Base-by-base conservation (phyloP, 1,284 basidiomycete genomes). In the Rhodotorula sp. region DNA sequence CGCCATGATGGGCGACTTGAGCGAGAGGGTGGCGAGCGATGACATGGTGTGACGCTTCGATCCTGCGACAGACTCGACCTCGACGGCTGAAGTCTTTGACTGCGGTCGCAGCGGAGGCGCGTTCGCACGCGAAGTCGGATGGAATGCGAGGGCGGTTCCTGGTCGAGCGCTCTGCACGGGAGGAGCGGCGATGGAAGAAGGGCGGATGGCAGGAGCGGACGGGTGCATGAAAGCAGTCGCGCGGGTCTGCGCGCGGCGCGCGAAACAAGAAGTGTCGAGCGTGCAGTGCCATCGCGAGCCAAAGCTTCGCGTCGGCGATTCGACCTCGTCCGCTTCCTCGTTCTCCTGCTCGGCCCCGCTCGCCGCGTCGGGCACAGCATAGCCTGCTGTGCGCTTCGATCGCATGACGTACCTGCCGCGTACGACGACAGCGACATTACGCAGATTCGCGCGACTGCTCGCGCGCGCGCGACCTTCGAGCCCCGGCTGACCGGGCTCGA, bases 221-320 rank as follows among this genome's bases (percentile, higher is more conserved):
- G 52, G n/a, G n/a, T n/a, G 44, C 44, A 13, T 34, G 14, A 77
- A 73, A 13, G 74, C 67, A 41, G 74, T 58, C 19, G 9, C 49
- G 67, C 42, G 64, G 2, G 72, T 68, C 0, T 77, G 75, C 0
- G 77, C 49, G 1, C 78, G 77, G 13, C 77, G 77, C 50, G 81
- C 80, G 75, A 81, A 81, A 2, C 80, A 75, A 0, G 89, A 85
- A 17, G 95, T 84, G 79, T 94, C 91, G 45, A 96, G 87, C 1
- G 90, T 83, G 73, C 91, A 93, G 77, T 92, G 94, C 93, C 93
- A 95, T 41, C 89, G 84, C 0, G 91, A 92, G 1, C 88, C 87
- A 81, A 94, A 95, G 0, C 86, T 83, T 12, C 82, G 82, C 0
- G 92, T 91, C 0, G 90, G 90, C 75, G 88, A 90, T 0, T 81